Evolutionary conservation across 352 stramenopile species (phyloP), one percentile per base, ranked within the genome.

Genomic region (Pythium myriotylum): DNA sequence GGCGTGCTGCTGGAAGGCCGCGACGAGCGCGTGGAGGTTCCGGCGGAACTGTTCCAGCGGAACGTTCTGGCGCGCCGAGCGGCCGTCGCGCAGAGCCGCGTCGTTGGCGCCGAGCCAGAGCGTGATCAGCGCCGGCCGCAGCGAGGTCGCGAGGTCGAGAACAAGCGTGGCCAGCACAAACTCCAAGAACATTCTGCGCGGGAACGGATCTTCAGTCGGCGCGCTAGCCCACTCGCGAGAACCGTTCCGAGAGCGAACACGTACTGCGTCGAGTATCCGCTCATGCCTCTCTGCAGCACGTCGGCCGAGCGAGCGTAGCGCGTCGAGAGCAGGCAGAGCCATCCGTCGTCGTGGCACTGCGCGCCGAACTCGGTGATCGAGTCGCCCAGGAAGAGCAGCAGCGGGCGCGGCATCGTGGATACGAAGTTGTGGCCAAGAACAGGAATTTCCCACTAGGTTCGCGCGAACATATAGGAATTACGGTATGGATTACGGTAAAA

Each of bases 261-360:
- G 67, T 24, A 89, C 74, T 78, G 73, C 42, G 79, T 75, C 47
- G 77, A 87, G 68, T 84, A 87, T 40, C 79, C 79, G 24, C 64
- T 65, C 26, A 79, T 59, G 1, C 79, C 79, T 22, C 77, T 71
- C 54, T 84, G 80, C 39, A 74, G 22, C 10, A 78, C 68, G 41
- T 85, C 73, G 12, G 75, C 74, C 2, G 72, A 79, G 22, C 79
- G 79, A 27, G 76, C 72, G 55, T 79, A 89, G 55, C 77, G 67
- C 19, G 86, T 68, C 32, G 72, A 65, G 43, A 89, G 40, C 12
- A 85, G 59, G 1, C 60, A 69, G 54, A 81, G 69, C 58, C 76
- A 89, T 22, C 79, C 79, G 29, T 52, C 52, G 39, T 62, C 67
- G 5, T 64, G 29, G 1, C 53, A 59, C 17, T 79, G 59, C n/a